Evolutionary conservation across 163 green algal species (phyloP), one percentile per base, ranked within the genome.

Genomic region (Chlorella variabilis): DNA sequence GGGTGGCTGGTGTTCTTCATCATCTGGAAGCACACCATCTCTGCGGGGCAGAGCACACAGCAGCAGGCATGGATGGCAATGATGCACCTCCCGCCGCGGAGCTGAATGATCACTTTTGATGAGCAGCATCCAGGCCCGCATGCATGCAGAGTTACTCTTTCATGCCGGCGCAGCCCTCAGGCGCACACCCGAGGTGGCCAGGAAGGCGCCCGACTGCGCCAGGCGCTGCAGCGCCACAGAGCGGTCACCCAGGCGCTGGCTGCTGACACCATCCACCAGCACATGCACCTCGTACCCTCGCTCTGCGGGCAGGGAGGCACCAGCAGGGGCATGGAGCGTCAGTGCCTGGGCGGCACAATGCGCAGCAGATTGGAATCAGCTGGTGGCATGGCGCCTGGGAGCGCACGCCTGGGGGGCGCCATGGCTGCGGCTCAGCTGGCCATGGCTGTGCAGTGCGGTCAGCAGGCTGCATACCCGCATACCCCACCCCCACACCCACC

Each of bases 1-100:
- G 89, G 86, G 77, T 93, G 88, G 66, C 90, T 90, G 27, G 94
- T 90, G 69, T 93, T 87, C n/a, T 84, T 80, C 66, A 85, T 81
- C 42, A 98, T 82, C 88, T 97, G 91, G 74, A 97, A 96, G 34
- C 95, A 59, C 2, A 86, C 85, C 89, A 95, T 94, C 85, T 97
- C 92, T 49, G 84, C 86, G 48, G 82, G 92, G 13, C 38, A 77
- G 18, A 94, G 66, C 59, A 70, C 15, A 25, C 21, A 77, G 29
- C 39, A 38, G 27, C 13, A 74, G 18, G 34, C 7, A 31, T 6
- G 36, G n/a, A n/a, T n/a, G n/a, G 45, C 45, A 17, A 33, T 13
- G 66, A 51, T n/a, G n/a, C n/a, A n/a, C n/a, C n/a, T n/a, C n/a
- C n/a, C n/a, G n/a, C n/a, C n/a, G n/a, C n/a, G n/a, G n/a, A n/a